Percentiles rank a stretch among this genome's conserved stretches.
phyloP scores from a whole-genome alignment of 306 rosid species.

The Luffa acutangula region DNA sequence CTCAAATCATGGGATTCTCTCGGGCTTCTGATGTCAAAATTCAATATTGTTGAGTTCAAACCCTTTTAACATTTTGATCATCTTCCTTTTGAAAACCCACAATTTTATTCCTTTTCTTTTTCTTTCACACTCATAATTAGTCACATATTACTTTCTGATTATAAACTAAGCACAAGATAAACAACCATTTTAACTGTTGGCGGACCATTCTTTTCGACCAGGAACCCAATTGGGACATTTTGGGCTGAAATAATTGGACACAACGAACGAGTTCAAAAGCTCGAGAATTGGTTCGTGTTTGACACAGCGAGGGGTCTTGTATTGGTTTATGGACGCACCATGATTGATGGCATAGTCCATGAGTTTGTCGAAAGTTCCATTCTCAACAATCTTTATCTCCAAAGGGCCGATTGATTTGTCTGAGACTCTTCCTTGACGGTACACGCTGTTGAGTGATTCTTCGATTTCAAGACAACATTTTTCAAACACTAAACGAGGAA shows the following conservation, averaged over 20 bases:
- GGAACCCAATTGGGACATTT: conserved; percentile 43
- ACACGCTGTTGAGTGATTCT: conserved; percentile 48
- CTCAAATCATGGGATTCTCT: conserved; percentile 65
- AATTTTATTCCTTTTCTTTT: background rate
- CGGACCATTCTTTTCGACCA: conserved; percentile 27
- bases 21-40: conserved; percentile 74
- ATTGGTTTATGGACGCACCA: conserved; percentile 60
- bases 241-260: conserved; percentile 32
- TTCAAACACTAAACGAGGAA: conserved; percentile 32
- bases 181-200: background rate
- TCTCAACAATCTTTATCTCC: conserved; percentile 41
- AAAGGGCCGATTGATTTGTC: conserved; percentile 49
- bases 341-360: conserved; percentile 44
- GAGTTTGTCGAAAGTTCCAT: conserved; percentile 46
- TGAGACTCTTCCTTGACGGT: conserved; percentile 43
- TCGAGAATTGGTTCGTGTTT: conserved; percentile 29
- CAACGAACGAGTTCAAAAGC: conserved; percentile 27
- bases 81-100: too few relatives aligned
- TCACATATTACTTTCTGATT: background rate
- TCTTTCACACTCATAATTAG: background rate
- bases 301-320: conserved; percentile 49
- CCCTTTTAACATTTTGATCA: background rate
- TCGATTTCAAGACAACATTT: conserved; percentile 39
- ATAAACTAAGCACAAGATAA: background rate
- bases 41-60: conserved; percentile 25